Evolutionary conservation across 1,284 basidiomycete genomes (phyloP).

Genomic region (Boletellus dicymbophilus): DNA sequence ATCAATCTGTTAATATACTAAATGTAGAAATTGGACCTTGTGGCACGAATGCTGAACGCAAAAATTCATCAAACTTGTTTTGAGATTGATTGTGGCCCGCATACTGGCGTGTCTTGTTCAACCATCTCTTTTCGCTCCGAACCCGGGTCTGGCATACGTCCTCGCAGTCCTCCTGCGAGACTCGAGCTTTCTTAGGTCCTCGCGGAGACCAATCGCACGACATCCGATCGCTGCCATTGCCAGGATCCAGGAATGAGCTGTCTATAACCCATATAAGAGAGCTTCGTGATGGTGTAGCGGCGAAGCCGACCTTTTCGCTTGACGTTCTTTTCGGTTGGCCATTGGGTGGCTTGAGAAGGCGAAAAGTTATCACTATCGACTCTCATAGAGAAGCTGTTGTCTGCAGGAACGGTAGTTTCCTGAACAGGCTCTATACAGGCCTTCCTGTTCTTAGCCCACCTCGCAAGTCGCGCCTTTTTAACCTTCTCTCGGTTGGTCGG

Average conservation of each 20-base stretch:
- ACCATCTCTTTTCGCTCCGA: slow-evolving; percentile 43
- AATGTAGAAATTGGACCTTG: slow-evolving; percentile 17
- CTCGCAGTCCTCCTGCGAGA: slow-evolving; percentile 40
- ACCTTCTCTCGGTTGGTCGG: slow-evolving; percentile 25
- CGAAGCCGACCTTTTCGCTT: slow-evolving; percentile 50
- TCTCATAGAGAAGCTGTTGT: slow-evolving; percentile 33
- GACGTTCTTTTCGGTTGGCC: slow-evolving; percentile 23
- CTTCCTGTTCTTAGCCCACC: slow-evolving; percentile 28
- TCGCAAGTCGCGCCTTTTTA: slow-evolving; percentile 21
- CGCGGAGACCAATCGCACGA: slow-evolving; percentile 25
- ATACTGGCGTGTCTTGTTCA: slow-evolving; percentile 37
- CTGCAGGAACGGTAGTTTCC: slow-evolving; percentile 11
- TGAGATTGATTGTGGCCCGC: slow-evolving; percentile 37
- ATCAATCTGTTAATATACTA: background rate
- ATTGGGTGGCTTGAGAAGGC: slow-evolving; percentile 13
- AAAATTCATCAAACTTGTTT: background rate
- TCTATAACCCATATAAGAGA: slow-evolving; percentile 21
- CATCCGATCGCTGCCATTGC: slow-evolving; percentile 22
- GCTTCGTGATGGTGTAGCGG: background rate
- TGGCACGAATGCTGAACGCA: slow-evolving; percentile 11
- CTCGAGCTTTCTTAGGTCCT: slow-evolving; percentile 48
- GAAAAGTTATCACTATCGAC: slow-evolving; percentile 23
- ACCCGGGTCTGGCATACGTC: slow-evolving; percentile 34
- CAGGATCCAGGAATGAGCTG: slow-evolving; percentile 5
- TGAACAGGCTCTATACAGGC: slow-evolving; percentile 13